These are phyloP conservation scores for Vigna radiata DNA, from an alignment of 306 rosid species.

Conservation along the genomic window DNA sequence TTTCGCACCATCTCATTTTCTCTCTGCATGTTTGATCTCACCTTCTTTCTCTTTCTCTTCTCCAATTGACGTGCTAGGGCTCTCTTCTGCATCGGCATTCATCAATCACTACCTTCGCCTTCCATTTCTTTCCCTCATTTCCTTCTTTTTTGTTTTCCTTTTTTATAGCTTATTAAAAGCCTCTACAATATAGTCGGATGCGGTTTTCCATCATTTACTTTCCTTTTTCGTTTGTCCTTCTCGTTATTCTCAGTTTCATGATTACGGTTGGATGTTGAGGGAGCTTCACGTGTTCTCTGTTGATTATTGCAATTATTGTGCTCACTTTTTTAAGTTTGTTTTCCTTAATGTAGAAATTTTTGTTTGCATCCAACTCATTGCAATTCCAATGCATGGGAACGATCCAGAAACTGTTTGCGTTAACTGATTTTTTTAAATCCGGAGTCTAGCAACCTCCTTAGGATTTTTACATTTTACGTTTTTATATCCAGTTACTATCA, in stretches of 20 bases:
- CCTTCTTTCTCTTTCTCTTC: constrained; percentile 1
- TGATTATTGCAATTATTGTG: constrained; percentile 9
- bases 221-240: background rate
- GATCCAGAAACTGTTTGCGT: background rate
- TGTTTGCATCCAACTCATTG: background rate
- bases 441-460: background rate
- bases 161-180: constrained; percentile 5
- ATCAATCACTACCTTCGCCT: background rate
- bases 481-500: background rate
- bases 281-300: constrained; percentile 1
- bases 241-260: constrained; percentile 17
- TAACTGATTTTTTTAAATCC: background rate
- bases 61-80: constrained; percentile 6
- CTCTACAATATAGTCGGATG: background rate
- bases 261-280: background rate
- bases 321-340: background rate
- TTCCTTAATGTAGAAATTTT: background rate
- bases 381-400: background rate
- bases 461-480: background rate
- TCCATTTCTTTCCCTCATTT: background rate
- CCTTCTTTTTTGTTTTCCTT: background rate
- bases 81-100: constrained; percentile 31
- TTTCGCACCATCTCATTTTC: background rate
- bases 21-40: constrained; percentile 28
- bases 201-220: background rate